Evolutionary conservation across 2,329 filamentous ascomycete species (phyloP).

Genomic region (Aureobasidium uvarum): DNA sequence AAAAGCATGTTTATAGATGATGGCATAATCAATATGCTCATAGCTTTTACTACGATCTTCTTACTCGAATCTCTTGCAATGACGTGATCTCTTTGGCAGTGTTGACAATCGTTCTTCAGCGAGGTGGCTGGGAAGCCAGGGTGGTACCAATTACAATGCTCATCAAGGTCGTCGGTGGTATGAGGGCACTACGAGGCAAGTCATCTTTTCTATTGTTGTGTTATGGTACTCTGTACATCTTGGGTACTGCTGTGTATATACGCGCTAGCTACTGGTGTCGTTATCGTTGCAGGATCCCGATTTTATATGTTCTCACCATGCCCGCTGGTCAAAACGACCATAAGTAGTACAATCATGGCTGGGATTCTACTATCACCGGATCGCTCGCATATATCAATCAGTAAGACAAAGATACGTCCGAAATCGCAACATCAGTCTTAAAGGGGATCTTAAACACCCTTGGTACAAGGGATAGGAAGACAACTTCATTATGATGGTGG

Average conservation of each 20-base stretch:
- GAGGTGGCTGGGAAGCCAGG: slow-evolving; percentile 15
- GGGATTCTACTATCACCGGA: too few relatives aligned
- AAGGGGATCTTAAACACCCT: neutral
- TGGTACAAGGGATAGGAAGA: too few relatives aligned
- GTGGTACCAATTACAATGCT: neutral
- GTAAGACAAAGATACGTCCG: neutral
- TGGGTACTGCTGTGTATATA: neutral
- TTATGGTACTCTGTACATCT: too few relatives aligned
- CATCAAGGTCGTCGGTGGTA: neutral
- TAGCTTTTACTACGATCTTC: neutral
- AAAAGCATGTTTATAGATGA: slow-evolving; percentile 18
- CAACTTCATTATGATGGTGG: neutral
- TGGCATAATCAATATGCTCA: slow-evolving; percentile 14
- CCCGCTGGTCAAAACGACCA: too few relatives aligned
- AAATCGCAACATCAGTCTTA: too few relatives aligned
- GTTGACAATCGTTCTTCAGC: neutral
- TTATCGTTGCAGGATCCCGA: neutral
- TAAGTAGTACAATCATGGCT: too few relatives aligned
- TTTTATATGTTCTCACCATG: neutral
- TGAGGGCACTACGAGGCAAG: neutral
- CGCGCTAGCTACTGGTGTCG: too few relatives aligned
- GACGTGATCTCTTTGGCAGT: neutral
- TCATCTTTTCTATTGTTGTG: neutral
- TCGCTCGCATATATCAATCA: too few relatives aligned
- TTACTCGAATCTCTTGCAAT: neutral